A percentile compares a stretch with the other conserved stretches of the same genome.
phyloP scores from a whole-genome alignment of 2,329 filamentous ascomycete genomes.

The Botrytis deweyae region DNA sequence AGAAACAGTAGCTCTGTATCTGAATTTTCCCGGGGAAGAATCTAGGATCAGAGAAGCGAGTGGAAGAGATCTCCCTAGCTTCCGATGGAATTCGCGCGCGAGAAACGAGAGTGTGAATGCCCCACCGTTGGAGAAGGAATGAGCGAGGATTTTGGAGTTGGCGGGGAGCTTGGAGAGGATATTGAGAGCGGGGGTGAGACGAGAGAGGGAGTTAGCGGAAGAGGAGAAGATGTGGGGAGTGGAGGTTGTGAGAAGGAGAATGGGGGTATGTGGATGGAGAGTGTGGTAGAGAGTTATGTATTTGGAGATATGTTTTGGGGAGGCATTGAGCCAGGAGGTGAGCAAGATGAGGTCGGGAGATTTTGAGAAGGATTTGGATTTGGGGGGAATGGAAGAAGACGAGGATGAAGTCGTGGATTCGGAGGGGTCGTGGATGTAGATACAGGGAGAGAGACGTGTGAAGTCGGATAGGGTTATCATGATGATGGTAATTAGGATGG shows the following conservation, averaged over 20 bases:
- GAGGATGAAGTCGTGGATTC: slow-evolving; percentile 42
- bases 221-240: slow-evolving; percentile 37
- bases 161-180: background rate
- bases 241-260: slow-evolving; percentile 52
- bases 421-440: slow-evolving; percentile 39
- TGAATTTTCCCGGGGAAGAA: background rate
- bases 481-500: background rate
- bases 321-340: slow-evolving; percentile 50
- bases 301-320: slow-evolving; percentile 46
- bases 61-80: background rate
- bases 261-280: slow-evolving; percentile 45
- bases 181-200: background rate
- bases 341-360: slow-evolving; percentile 46
- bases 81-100: background rate
- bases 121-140: slow-evolving; percentile 51
- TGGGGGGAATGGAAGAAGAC: background rate
- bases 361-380: background rate
- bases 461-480: background rate
- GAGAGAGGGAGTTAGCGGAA: background rate
- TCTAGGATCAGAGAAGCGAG: background rate
- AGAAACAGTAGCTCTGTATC: background rate
- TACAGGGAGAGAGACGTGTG: background rate
- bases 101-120: background rate
- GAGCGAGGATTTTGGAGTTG: slow-evolving; percentile 40
- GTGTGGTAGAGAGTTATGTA: slow-evolving; percentile 47